phyloP scores from a whole-genome alignment of 2,329 filamentous ascomycete species.

The Xylaria sp. region DNA sequence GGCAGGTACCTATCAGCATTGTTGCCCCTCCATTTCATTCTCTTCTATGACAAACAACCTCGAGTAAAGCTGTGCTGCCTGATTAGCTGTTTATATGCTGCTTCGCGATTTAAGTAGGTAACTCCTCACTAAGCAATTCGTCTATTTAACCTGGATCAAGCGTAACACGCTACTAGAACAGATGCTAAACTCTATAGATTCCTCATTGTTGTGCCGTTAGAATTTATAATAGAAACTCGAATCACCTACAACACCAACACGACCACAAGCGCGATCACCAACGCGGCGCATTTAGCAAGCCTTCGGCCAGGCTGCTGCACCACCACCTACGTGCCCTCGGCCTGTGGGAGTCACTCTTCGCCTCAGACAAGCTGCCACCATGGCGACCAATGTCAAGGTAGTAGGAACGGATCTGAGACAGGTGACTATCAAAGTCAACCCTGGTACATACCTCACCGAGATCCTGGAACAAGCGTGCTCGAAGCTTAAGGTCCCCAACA shows the following conservation, averaged over 20 bases:
- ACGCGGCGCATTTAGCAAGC: neutral
- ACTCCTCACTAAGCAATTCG: neutral
- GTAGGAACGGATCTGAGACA: slow-evolving; percentile 82
- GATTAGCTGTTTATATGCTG: neutral
- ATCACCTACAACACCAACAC: neutral
- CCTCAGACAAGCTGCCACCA: slow-evolving; percentile 50
- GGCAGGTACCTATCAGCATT: neutral
- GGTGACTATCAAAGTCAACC: slow-evolving; percentile 83
- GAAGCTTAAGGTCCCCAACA: slow-evolving; percentile 78
- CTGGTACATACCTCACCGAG: slow-evolving; percentile 83
- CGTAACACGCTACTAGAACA: neutral
- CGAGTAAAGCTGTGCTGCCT: no score
- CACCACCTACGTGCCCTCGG: neutral
- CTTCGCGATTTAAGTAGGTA: slow-evolving; percentile 3
- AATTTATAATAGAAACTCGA: neutral
- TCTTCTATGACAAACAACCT: neutral
- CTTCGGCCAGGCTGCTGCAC: neutral
- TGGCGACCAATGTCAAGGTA: slow-evolving; percentile 90
- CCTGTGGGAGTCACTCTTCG: neutral
- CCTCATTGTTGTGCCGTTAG: neutral
- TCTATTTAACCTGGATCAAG: neutral
- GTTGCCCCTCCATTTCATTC: slow-evolving; percentile 15
- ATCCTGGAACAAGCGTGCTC: slow-evolving; percentile 87
- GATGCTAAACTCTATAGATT: neutral
- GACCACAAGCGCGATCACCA: neutral